Percentiles rank a stretch among this genome's conserved stretches.
Conservation (phyloP, 192 early-diverging fungal genomes). For the Backusella mclennaniae region DNA sequence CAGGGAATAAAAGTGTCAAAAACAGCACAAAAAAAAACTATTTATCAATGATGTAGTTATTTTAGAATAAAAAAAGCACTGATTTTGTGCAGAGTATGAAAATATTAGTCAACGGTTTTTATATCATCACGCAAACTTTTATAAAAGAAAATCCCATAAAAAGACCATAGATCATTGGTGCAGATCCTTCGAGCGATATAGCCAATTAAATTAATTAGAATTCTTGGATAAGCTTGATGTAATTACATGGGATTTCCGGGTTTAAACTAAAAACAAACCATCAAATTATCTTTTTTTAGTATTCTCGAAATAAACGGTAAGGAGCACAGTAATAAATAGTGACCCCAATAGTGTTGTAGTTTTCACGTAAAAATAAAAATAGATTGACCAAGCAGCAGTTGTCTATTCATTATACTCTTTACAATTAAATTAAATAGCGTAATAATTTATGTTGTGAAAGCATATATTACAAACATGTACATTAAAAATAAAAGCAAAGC, state of each 20-base stretch:
- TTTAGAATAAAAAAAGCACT: too few species aligned
- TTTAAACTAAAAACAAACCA: neutral
- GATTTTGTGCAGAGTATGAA: too few species aligned
- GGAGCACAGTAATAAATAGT: neutral
- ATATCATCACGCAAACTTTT: too few species aligned
- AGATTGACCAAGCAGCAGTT: neutral
- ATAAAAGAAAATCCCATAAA: neutral
- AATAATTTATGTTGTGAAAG: neutral
- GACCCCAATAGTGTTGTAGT: neutral
- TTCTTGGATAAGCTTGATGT: neutral
- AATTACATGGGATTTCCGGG: neutral
- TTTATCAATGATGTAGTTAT: too few species aligned
- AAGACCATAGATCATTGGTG: neutral
- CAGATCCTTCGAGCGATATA: neutral
- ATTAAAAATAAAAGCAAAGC: neutral
- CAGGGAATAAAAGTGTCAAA: too few species aligned
- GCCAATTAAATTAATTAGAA: neutral
- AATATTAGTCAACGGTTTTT: too few species aligned
- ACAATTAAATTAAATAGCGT: neutral
- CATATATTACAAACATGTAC: neutral
- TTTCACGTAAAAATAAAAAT: neutral
- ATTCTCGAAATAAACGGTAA: neutral
- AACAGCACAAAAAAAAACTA: too few species aligned
- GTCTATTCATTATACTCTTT: neutral
- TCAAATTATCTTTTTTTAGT: neutral